Percentiles rank a stretch among this genome's conserved stretches.
Evolutionary conservation across 257 asterid genomes (phyloP).

Genomic region (Thymus quinquecostatus): DNA sequence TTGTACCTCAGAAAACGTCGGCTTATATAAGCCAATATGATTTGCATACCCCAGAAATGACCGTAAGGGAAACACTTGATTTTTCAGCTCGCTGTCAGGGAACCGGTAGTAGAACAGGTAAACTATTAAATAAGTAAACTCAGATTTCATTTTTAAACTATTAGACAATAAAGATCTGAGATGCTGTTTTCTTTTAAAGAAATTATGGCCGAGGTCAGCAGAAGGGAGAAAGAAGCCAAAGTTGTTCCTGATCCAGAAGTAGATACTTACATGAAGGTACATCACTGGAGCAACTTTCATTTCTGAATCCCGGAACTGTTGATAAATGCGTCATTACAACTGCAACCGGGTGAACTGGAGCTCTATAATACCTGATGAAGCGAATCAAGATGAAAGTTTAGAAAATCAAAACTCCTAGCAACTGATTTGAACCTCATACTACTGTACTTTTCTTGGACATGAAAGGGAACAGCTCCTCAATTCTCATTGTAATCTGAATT

Average conservation of each 20-base stretch:
- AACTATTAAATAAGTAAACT: conserved; percentile 22
- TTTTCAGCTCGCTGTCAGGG: conserved; percentile 73
- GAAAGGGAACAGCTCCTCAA: not conserved
- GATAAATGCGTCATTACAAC: not conserved
- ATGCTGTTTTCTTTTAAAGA: conserved; percentile 38
- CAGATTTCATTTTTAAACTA: not conserved
- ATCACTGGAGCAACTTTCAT: conserved; percentile 16
- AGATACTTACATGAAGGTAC: conserved; percentile 79
- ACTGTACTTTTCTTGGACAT: not conserved
- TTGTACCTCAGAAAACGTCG: conserved; percentile 73
- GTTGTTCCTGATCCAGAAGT: conserved; percentile 73
- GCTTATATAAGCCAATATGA: conserved; percentile 76
- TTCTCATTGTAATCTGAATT: not conserved
- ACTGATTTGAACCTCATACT: not conserved
- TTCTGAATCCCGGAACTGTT: not conserved
- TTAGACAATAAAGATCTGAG: not conserved
- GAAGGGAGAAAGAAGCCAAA: conserved; percentile 69
- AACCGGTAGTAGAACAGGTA: conserved; percentile 65
- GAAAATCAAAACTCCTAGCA: not conserved
- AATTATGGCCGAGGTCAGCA: conserved; percentile 59
- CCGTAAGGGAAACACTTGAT: conserved; percentile 69
- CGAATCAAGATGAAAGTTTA: conserved; percentile 1
- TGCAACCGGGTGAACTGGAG: not conserved
- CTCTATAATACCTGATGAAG: not conserved
- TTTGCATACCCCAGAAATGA: conserved; percentile 74